phyloP scores from a whole-genome alignment of 139 green algal genomes.

The Nannochloris sp. region DNA sequence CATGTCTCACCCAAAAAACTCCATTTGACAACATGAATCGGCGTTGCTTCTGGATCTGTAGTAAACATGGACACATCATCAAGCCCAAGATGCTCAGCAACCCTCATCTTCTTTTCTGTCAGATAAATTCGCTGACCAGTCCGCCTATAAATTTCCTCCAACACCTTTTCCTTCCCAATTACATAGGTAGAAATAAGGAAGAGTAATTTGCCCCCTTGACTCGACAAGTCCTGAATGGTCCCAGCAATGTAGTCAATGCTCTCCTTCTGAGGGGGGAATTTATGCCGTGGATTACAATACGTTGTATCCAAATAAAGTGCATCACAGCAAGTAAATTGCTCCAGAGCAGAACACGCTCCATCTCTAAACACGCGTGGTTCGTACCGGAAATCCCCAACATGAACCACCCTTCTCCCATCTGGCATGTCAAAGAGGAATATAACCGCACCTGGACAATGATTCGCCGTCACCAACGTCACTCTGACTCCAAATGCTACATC shows the following conservation, averaged over 20 bases:
- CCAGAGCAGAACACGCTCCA: conserved; percentile 36
- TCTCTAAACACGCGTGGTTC: conserved; percentile 15
- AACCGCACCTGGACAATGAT: conserved; percentile 73
- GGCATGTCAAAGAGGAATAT: conserved; percentile 63
- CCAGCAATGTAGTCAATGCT: conserved; percentile 47
- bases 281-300: conserved; percentile 59
- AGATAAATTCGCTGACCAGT: conserved; percentile 46
- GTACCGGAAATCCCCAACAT: conserved; percentile 71
- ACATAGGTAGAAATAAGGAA: conserved; percentile 13
- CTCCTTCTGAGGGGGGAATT: conserved; percentile 56
- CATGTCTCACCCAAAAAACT: conserved; percentile 59
- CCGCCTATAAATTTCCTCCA: conserved; percentile 40
- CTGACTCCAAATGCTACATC: conserved; percentile 21
- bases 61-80: conserved; percentile 46
- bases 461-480: conserved; percentile 67
- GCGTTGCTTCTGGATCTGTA: conserved; percentile 29
- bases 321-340: conserved; percentile 29
- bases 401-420: conserved; percentile 43
- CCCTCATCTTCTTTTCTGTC: conserved; percentile 42
- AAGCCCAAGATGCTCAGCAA: conserved; percentile 39
- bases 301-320: conserved; percentile 80
- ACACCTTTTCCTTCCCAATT: conserved; percentile 77
- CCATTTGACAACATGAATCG: conserved; percentile 50
- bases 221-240: conserved; percentile 32
- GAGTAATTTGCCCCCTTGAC: conserved; percentile 2